Base-by-base conservation (phyloP, 2,329 filamentous ascomycete species). In the Xylariaceae sp. region DNA sequence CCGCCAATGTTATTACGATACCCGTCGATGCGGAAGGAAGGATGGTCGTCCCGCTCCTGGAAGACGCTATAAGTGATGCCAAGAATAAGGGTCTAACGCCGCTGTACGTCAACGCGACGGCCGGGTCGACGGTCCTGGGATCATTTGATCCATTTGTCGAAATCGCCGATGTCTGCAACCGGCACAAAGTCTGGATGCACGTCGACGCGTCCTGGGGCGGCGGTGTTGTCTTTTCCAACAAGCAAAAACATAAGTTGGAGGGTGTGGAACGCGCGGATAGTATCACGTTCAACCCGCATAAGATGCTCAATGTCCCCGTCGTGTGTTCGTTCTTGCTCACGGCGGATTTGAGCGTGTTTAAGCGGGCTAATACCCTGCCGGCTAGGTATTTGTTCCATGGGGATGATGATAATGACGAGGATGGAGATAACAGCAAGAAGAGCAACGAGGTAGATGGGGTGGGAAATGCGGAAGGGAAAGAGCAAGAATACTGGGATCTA, bases 71-170 rank as follows among this genome's bases (percentile, higher is more conserved):
- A 22, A 40, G 71, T 5, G 72, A 76, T 43, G 83, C 86, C 20
- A 82, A 82, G 57, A 57, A 63, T 0, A 74, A 82, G 20, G 88
- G 87, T 25, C 81, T 84, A 61, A 93, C 86, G 1, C 92, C 93
- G 0, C 86, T 98, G 50, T 96, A 95, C 67, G 88, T 97, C 62
- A 97, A 96, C 63, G 87, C 91, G 5, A 97, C 93, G 0, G 92
- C 93, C 1, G 93, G 93, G 16, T 96, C 92, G 1, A 98, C 93
- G 0, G 92, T 97, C 2, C 73, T 92, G 52, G 93, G 93, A 14
- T 89, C 87, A 1, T 98, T 85, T 62, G 92, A 96, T 60, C 87
- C 88, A 0, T 84, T 95, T 56, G 66, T 74, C 11, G 78, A 76
- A 3, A 83, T 96, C 51, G 76, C 83, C 0, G 71, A 70, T 22